Conservation (phyloP, 75 land plant genomes). For the Sequoia sempervirens region DNA sequence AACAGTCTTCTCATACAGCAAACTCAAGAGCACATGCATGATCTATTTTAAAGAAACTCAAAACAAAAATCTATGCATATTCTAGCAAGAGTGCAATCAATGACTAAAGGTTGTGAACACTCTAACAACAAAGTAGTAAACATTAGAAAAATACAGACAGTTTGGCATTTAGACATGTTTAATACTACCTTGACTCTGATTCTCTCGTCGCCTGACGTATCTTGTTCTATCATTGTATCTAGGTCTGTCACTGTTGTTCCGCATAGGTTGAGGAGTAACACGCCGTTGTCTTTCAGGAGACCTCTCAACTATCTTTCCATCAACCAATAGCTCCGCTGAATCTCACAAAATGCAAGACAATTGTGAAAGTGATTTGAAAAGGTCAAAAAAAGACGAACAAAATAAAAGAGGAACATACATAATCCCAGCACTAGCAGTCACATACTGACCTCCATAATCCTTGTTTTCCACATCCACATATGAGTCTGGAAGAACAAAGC, state of each 20-base stretch:
- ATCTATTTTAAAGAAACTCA: not conserved
- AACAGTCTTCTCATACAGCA: not conserved
- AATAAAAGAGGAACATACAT: not conserved
- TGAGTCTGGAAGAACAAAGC: constrained; percentile 65
- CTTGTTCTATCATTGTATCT: constrained; percentile 37
- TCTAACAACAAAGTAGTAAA: not conserved
- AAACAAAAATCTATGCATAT: not conserved
- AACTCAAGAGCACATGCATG: not conserved
- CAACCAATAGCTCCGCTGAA: constrained; percentile 26
- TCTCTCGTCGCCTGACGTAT: constrained; percentile 28
- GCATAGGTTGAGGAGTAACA: constrained; percentile 27
- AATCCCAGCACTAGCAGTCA: not conserved
- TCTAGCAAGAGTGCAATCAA: not conserved
- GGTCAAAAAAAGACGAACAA: not conserved
- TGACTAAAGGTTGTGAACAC: not conserved
- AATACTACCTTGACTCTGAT: constrained; percentile 13
- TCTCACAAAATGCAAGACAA: not conserved
- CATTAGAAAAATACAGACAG: not conserved
- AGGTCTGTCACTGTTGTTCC: constrained; percentile 20
- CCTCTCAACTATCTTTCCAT: constrained; percentile 37
- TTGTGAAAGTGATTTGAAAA: not conserved
- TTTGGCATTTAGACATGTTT: not conserved
- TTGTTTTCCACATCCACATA: constrained; percentile 54
- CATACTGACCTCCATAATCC: constrained; percentile 49
- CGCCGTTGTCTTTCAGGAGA: constrained; percentile 31